phyloP scores from a whole-genome alignment of 129 eudicot genomes.

The Escallonia herrerae region DNA sequence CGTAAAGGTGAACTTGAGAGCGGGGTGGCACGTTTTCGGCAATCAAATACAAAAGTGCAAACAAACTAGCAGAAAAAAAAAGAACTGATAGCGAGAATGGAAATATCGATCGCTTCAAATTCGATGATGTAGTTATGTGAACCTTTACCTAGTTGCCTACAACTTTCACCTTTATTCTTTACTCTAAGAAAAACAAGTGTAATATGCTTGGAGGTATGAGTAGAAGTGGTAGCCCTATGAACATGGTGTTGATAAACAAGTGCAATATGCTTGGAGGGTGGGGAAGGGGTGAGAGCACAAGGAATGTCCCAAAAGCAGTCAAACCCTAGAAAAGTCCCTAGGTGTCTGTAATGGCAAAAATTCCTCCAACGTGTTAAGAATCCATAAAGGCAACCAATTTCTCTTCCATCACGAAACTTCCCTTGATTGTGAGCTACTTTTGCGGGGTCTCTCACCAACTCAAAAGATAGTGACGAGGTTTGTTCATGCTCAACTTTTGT shows the following conservation, averaged over 20 bases:
- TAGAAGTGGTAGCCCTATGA: too few relatives aligned
- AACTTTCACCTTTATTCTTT: background rate
- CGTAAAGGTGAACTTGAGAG: too few relatives aligned
- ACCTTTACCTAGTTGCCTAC: background rate
- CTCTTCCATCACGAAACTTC: slow-evolving; percentile 9
- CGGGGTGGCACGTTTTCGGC: too few relatives aligned
- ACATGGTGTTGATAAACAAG: too few relatives aligned
- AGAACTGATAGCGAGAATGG: background rate
- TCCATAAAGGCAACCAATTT: slow-evolving; percentile 7
- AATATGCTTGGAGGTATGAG: too few relatives aligned
- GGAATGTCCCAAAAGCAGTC: slow-evolving; percentile 31
- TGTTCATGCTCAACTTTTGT: background rate
- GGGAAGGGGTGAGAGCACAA: slow-evolving; percentile 8
- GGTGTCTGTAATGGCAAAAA: slow-evolving; percentile 15
- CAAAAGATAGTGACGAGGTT: slow-evolving; percentile 6
- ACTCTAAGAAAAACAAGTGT: background rate
- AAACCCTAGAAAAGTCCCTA: slow-evolving; percentile 20
- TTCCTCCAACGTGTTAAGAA: slow-evolving; percentile 23
- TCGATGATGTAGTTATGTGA: background rate
- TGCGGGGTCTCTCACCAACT: slow-evolving; percentile 11
- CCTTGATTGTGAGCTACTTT: background rate
- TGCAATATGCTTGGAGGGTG: background rate
- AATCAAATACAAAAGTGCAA: too few relatives aligned
- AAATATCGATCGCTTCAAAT: too few relatives aligned
- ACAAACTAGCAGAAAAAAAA: too few relatives aligned